Evolutionary conservation across 2,329 filamentous ascomycete genomes (phyloP).

Genomic region (Paramyrothecium sp.): DNA sequence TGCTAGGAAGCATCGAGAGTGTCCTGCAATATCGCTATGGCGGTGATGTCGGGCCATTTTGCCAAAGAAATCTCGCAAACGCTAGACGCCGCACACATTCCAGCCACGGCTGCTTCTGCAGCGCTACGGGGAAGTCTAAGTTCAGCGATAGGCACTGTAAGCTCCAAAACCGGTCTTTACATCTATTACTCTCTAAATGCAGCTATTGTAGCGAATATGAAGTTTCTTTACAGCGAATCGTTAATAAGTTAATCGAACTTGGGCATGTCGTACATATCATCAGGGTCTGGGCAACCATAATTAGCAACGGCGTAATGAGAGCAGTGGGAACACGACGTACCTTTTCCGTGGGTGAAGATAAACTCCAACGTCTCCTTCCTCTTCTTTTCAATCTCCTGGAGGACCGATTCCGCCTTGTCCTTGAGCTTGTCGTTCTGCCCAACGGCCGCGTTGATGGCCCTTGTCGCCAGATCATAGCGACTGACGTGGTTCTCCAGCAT

Average conservation of each 20-base stretch:
- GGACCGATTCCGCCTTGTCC: constrained; percentile 39
- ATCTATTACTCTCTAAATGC: background rate
- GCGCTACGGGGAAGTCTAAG: too few relatives aligned
- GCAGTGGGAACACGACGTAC: constrained; percentile 29
- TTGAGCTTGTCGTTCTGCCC: constrained; percentile 46
- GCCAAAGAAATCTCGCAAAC: background rate
- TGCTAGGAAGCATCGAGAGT: background rate
- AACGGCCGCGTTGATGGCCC: constrained; percentile 49
- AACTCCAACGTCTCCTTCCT: constrained; percentile 50
- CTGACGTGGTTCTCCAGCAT: constrained; percentile 62
- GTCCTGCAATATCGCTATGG: background rate
- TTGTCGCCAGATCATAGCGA: constrained; percentile 56
- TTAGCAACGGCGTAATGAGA: constrained; percentile 1
- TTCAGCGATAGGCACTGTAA: too few relatives aligned
- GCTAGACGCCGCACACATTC: background rate
- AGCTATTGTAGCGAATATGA: background rate
- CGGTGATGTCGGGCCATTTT: too few relatives aligned
- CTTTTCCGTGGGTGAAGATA: constrained; percentile 51
- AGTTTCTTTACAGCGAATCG: background rate
- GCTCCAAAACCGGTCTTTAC: too few relatives aligned
- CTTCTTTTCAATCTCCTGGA: constrained; percentile 45
- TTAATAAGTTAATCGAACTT: constrained; percentile 10
- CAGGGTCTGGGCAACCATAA: constrained; percentile 10
- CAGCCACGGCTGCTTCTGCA: too few relatives aligned
- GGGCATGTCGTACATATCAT: constrained; percentile 17